Evolutionary conservation across 768 basidiomycete genomes (phyloP).

Genomic region (Boletus huronensis): DNA sequence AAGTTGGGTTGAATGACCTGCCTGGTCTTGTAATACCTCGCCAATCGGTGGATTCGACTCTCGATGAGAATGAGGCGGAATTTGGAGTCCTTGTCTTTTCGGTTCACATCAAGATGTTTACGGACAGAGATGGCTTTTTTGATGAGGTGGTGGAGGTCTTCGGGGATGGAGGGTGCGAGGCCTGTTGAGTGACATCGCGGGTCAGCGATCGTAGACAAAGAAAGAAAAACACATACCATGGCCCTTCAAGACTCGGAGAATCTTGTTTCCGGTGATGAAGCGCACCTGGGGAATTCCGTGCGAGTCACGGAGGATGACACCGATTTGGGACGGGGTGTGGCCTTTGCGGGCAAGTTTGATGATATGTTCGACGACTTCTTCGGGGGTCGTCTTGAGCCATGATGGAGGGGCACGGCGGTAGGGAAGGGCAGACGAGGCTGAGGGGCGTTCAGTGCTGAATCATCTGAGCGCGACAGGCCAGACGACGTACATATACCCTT

Average conservation of each 20-base stretch:
- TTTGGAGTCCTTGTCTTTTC: slow-evolving; percentile 98
- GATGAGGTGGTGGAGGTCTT: slow-evolving; percentile 99
- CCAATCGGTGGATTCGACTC: slow-evolving; percentile 96
- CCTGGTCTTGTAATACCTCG: slow-evolving; percentile 98
- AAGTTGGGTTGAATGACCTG: slow-evolving; percentile 97
- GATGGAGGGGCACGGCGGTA: slow-evolving; percentile 92
- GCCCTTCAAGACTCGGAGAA: slow-evolving; percentile 94
- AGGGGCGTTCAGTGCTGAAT: slow-evolving; percentile 36
- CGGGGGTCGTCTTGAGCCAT: slow-evolving; percentile 96
- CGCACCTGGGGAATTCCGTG: slow-evolving; percentile 98
- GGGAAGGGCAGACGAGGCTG: slow-evolving; percentile 87
- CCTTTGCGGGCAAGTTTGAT: slow-evolving; percentile 97
- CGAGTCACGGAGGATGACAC: slow-evolving; percentile 96
- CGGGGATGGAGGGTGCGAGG: slow-evolving; percentile 95
- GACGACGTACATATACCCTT: slow-evolving; percentile 95
- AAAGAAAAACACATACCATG: slow-evolving; percentile 60
- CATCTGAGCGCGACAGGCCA: neutral
- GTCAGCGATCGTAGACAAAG: neutral
- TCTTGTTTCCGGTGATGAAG: slow-evolving; percentile 99
- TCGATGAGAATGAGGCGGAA: slow-evolving; percentile 98
- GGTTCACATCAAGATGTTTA: slow-evolving; percentile 97
- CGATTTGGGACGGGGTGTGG: slow-evolving; percentile 95
- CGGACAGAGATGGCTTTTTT: slow-evolving; percentile 99
- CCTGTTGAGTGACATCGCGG: slow-evolving; percentile 43
- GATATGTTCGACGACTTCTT: slow-evolving; percentile 95